A percentile compares a stretch with the other conserved stretches of the same genome.
These are phyloP conservation scores for Penstemon eatonii DNA, from an alignment of 257 asterid species.

Conservation along the genomic window DNA sequence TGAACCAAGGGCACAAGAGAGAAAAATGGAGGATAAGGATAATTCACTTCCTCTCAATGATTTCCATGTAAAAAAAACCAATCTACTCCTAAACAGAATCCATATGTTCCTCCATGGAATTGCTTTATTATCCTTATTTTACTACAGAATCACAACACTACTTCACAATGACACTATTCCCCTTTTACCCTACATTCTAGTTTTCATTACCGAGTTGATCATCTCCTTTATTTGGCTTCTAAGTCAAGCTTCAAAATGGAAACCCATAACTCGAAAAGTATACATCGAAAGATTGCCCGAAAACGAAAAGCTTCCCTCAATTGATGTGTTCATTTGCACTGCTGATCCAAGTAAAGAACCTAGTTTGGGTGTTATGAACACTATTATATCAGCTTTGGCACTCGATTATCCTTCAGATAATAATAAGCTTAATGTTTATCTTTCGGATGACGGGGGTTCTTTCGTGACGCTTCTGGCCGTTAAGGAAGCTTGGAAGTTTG, in stretches of 20 bases:
- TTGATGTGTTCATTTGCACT: conserved; percentile 66
- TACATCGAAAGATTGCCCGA: conserved; percentile 46
- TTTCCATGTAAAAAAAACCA: conserved; percentile 14
- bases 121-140: conserved; percentile 25
- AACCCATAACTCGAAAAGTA: conserved; percentile 42
- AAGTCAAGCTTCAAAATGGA: conserved; percentile 46
- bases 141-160: conserved; percentile 38
- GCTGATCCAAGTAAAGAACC: conserved; percentile 69
- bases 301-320: conserved; percentile 41
- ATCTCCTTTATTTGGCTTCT: conserved; percentile 59
- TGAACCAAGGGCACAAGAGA: not conserved
- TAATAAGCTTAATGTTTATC: conserved; percentile 53
- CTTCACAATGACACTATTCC: not conserved
- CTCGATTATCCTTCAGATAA: conserved; percentile 56
- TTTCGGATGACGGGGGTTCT: conserved; percentile 68
- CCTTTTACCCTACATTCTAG: conserved; percentile 25
- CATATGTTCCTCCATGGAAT: conserved; percentile 35
- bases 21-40: conserved; percentile 30
- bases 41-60: conserved; percentile 28
- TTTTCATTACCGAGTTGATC: conserved; percentile 35
- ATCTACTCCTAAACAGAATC: conserved; percentile 29
- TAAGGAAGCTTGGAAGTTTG: conserved; percentile 45
- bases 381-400: conserved; percentile 72
- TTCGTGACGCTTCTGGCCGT: conserved; percentile 38
- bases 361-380: conserved; percentile 58